Conservation (phyloP, 2,329 filamentous ascomycete species). For the Fusarium staphyleae region DNA sequence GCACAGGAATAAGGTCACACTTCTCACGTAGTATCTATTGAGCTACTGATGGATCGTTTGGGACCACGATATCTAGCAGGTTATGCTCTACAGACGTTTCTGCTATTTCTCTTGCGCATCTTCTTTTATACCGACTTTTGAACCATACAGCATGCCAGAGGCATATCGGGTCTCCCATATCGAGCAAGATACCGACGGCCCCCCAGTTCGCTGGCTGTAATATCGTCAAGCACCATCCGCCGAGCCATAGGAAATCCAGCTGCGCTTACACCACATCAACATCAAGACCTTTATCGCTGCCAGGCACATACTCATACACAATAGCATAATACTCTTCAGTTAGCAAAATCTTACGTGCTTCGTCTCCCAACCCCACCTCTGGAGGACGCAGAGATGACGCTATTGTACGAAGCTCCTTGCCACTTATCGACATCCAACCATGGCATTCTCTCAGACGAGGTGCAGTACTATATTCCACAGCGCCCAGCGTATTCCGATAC, state of each 20-base stretch:
- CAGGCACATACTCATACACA: slow-evolving; percentile 1
- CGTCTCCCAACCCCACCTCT: background rate
- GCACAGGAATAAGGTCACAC: background rate
- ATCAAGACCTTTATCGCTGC: background rate
- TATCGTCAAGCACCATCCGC: background rate
- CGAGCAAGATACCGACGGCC: background rate
- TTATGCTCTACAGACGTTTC: background rate
- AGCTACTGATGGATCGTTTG: background rate
- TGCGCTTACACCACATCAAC: background rate
- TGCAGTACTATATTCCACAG: background rate
- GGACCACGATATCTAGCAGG: background rate
- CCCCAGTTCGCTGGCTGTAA: background rate
- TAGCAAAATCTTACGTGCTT: background rate
- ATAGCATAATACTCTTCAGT: background rate
- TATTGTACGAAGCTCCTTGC: background rate
- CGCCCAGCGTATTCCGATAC: background rate
- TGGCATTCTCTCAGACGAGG: slow-evolving; percentile 5
- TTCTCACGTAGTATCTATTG: background rate
- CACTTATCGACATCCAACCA: background rate
- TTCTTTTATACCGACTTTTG: background rate
- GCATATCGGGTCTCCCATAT: background rate
- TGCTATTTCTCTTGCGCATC: background rate
- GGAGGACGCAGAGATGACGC: background rate
- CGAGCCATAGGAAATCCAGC: slow-evolving; percentile 4
- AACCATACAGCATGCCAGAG: slow-evolving; percentile 1